Conservation (phyloP, 495 filamentous ascomycete genomes). For the Penicillium odoratum region DNA sequence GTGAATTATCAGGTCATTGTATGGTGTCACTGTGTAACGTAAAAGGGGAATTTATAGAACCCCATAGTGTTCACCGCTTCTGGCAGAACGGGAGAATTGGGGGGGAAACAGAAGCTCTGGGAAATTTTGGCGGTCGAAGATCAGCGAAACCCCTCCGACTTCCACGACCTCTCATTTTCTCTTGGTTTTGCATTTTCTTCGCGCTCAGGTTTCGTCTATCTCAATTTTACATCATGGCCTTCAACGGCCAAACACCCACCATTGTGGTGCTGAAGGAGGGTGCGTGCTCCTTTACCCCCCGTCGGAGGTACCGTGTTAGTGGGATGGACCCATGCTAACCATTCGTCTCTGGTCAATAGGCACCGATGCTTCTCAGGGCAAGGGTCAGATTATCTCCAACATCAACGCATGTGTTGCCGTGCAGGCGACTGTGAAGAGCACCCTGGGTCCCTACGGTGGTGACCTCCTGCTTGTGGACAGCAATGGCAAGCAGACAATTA, state of each 20-base stretch:
- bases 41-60: not conserved
- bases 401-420: constrained; percentile 99
- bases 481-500: constrained; percentile 95
- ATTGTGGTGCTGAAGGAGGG: constrained; percentile 98
- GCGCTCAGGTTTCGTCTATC: constrained; percentile 21
- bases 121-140: constrained; percentile 49
- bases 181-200: constrained; percentile 12
- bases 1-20: too few species aligned
- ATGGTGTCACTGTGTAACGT: not conserved
- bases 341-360: constrained; percentile 52
- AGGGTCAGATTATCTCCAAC: constrained; percentile 96
- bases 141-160: constrained; percentile 35
- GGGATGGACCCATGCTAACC: constrained; percentile 28
- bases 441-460: constrained; percentile 95
- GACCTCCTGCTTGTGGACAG: constrained; percentile 93
- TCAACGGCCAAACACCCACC: constrained; percentile 96
- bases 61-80: constrained; percentile 38
- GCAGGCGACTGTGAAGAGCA: constrained; percentile 91
- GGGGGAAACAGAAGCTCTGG: constrained; percentile 43
- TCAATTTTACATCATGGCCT: constrained; percentile 67
- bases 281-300: constrained; percentile 48
- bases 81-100: constrained; percentile 25
- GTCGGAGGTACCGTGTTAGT: constrained; percentile 27
- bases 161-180: constrained; percentile 25
- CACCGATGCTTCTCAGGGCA: constrained; percentile 95